Base-by-base conservation (phyloP, 1,284 basidiomycete species). In the Psilocybe mexicana region DNA sequence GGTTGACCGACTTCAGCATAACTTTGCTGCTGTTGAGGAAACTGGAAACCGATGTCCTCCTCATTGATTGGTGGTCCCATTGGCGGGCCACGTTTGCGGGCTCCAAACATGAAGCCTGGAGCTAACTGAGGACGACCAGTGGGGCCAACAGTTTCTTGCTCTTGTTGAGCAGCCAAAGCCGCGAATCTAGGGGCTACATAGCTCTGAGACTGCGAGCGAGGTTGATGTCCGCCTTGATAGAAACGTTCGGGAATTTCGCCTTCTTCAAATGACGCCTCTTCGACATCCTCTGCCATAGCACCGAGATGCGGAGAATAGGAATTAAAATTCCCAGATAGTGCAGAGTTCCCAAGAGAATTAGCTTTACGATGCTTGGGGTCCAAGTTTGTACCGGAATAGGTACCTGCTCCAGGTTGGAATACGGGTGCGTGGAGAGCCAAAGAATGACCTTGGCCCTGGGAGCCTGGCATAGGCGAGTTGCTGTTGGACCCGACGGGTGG, bases 151-250 rank as follows among this genome's bases (percentile, higher is more conserved):
- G 75, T 52, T 57, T 92, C 89, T 52, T 85, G 82, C 54, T 91
- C 85, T 66, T 92, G 87, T 67, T 91, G 89, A 11, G 88, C 87
- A 33, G 90, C 91, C 55, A 94, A 79, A 42, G 92, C 92, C 33
- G 88, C 91, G 71, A 95, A 95, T 33, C 93, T 86, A 42, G 93
- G 93, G 46, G 93, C 88, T 67, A 90, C 85, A 70, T 94, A 95
- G 64, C 81, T 90, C 74, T 90, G 89, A 18, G 88, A 87, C 67
- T 88, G 85, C 43, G 88, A 82, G 64, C 89, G 86, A 62, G 83
- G 79, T 65, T 88, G 87, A 68, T 90, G 88, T 8, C 78, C 78
- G 58, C 63, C 67, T 30, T 58, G 53, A 14, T 72, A 67, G 63
- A 80, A 74, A 54, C 72, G 74, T 47, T 92, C 90, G 28, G 76